Conservation (phyloP, 2,329 filamentous ascomycete species). For the Aspergillus sp. region DNA sequence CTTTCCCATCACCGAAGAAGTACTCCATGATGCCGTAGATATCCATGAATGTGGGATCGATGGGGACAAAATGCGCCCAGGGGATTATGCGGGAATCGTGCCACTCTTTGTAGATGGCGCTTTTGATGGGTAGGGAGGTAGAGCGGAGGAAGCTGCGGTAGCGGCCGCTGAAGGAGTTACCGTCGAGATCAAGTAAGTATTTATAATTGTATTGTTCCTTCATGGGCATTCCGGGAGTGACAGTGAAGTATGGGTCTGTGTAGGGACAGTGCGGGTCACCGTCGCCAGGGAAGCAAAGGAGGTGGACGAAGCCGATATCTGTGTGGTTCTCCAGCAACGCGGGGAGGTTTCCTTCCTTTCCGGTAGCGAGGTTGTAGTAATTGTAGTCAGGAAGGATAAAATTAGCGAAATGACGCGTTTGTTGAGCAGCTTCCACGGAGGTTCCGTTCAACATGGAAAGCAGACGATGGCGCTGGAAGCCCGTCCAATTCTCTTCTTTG, state of each 20-base stretch:
- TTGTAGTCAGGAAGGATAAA: conserved; percentile 29
- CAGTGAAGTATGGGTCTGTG: conserved; percentile 34
- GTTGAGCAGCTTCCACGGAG: conserved; percentile 4
- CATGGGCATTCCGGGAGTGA: conserved; percentile 18
- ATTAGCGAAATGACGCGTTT: conserved; percentile 21
- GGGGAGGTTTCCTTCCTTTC: conserved; percentile 23
- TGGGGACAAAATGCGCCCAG: conserved; percentile 76
- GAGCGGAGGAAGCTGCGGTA: conserved; percentile 64
- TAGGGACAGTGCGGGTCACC: conserved; percentile 40
- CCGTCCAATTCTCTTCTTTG: conserved; percentile 54
- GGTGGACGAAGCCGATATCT: conserved; percentile 39
- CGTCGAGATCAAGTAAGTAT: conserved; percentile 70
- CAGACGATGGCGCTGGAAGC: conserved; percentile 70
- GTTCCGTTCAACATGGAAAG: conserved; percentile 60
- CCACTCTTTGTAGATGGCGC: conserved; percentile 73
- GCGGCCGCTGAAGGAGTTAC: conserved; percentile 63
- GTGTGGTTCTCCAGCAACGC: conserved; percentile 35
- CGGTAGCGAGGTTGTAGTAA: conserved; percentile 30
- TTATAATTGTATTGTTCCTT: conserved; percentile 49
- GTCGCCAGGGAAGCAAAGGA: conserved; percentile 38
- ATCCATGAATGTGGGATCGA: conserved; percentile 67
- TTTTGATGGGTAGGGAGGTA: conserved; percentile 67
- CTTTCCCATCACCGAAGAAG: conserved; percentile 55
- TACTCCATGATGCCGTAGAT: conserved; percentile 68
- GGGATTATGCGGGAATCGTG: conserved; percentile 66